phyloP scores from a whole-genome alignment of 176 grass and related monocot species.

The Oryza glaberrima region DNA sequence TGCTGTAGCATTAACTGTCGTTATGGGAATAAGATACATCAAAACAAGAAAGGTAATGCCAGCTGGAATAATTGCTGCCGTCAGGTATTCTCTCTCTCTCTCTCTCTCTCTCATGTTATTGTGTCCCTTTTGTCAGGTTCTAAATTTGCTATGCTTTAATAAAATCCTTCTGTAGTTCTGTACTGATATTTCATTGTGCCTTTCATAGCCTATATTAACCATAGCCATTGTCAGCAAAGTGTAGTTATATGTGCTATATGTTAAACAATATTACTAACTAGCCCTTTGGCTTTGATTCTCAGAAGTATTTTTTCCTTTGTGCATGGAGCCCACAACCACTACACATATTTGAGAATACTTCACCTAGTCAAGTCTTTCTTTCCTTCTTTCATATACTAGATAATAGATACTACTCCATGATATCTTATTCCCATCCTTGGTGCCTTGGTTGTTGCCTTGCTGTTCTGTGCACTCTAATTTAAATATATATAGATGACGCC shows the following conservation, averaged over 20 bases:
- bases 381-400: too few species aligned
- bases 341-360: not conserved
- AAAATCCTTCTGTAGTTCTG: not conserved
- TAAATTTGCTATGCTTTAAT: too few species aligned
- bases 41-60: constrained; percentile 90
- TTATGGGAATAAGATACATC: constrained; percentile 76
- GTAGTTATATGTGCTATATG: not conserved
- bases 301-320: not conserved
- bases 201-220: not conserved
- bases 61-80: constrained; percentile 72
- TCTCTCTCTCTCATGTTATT: not conserved
- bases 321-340: not conserved
- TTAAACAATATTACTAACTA: constrained; percentile 8
- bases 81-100: constrained; percentile 57
- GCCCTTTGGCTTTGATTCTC: not conserved
- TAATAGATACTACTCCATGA: not conserved
- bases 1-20: constrained; percentile 54
- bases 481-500: not conserved
- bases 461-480: not conserved
- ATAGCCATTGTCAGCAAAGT: not conserved
- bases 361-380: too few species aligned
- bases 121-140: not conserved
- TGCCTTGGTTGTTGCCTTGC: not conserved
- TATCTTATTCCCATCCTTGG: not conserved
- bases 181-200: not conserved